Percentiles rank a stretch among this genome's conserved stretches.
These are phyloP conservation scores for Vitis vinifera DNA, from an alignment of 164 flowering plant genomes.

Conservation along the genomic window ASM3070453v1 NC_081822.1:30438501-30439000, in stretches of 20 bases:
- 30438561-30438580: constrained; percentile 36
- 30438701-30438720: constrained; percentile 37
- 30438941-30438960: constrained; percentile 23
- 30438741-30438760: constrained; percentile 41
- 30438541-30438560: constrained; percentile 25
- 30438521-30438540: too few relatives aligned
- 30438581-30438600: constrained; percentile 45
- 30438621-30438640: constrained; percentile 42
- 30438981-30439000: too few relatives aligned
- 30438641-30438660: constrained; percentile 31
- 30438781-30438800: too few relatives aligned
- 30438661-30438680: constrained; percentile 42
- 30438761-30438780: constrained; percentile 28
- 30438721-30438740: constrained; percentile 33
- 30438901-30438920: constrained; percentile 24
- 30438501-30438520: too few relatives aligned
- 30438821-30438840: too few relatives aligned
- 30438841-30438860: too few relatives aligned
- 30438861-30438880: constrained; percentile 47
- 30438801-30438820: too few relatives aligned
- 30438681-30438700: constrained; percentile 36
- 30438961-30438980: neutral
- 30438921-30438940: constrained; percentile 47
- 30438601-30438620: constrained; percentile 39
- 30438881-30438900: constrained; percentile 58